Percentiles rank a stretch among this genome's conserved stretches.
phyloP scores from a whole-genome alignment of 2,329 filamentous ascomycete genomes.

The Coniochaeta sp. region DNA sequence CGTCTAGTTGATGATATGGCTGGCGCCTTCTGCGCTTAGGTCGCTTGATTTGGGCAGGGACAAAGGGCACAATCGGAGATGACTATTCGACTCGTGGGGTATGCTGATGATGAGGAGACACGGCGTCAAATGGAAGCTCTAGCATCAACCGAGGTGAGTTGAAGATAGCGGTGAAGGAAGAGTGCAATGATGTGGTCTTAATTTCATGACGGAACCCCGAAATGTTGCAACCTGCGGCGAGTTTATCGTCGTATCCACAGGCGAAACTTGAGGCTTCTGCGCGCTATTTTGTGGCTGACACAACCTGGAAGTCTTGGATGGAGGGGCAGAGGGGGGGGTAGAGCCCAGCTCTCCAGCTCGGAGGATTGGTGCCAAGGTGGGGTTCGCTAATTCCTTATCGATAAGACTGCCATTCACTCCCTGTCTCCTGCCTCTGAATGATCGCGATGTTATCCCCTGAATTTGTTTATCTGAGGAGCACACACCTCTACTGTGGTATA shows the following conservation, averaged over 20 bases:
- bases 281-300: neutral
- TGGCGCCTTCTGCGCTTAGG: neutral
- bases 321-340: neutral
- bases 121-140: neutral
- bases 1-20: neutral
- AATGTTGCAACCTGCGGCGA: neutral
- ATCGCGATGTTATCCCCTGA: too few species aligned
- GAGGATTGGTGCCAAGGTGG: neutral
- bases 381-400: neutral
- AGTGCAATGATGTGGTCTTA: neutral
- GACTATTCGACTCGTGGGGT: neutral
- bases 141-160: neutral
- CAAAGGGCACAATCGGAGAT: neutral
- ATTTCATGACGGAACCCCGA: neutral
- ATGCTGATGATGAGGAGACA: neutral
- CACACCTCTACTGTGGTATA: too few species aligned
- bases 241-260: neutral
- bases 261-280: neutral
- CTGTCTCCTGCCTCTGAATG: too few species aligned
- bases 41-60: neutral
- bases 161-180: neutral
- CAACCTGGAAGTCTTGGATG: neutral
- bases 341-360: too few species aligned
- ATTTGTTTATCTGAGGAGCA: too few species aligned
- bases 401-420: neutral